A percentile compares a stretch with the other conserved stretches of the same genome.
These are phyloP conservation scores for Neurospora tetrasperma DNA, from an alignment of 495 filamentous ascomycete species.

Conservation along the genomic window DNA sequence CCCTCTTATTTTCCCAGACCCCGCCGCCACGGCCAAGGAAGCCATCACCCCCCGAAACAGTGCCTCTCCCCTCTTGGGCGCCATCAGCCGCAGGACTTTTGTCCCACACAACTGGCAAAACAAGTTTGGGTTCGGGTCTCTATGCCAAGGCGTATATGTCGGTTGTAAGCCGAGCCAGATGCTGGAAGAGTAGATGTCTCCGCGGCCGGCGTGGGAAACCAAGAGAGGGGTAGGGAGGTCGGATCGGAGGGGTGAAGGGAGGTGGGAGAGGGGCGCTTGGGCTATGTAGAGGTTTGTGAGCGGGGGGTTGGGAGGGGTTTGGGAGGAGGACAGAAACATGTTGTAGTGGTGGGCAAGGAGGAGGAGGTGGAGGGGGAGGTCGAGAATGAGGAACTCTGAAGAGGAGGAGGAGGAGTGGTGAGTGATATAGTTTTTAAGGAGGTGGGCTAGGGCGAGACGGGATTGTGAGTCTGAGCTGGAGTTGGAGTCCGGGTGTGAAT, in stretches of 20 bases:
- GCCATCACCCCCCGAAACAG: constrained; percentile 51
- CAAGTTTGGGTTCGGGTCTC: constrained; percentile 88
- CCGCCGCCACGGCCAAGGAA: constrained; percentile 28
- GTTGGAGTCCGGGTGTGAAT: background rate
- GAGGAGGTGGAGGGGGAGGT: constrained; percentile 29
- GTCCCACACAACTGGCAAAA: constrained; percentile 72
- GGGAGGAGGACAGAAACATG: constrained; percentile 42
- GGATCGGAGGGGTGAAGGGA: constrained; percentile 48
- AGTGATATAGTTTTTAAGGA: background rate
- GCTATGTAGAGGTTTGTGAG: constrained; percentile 60
- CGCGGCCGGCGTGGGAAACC: constrained; percentile 49
- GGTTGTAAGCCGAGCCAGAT: constrained; percentile 82
- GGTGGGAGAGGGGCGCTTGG: constrained; percentile 57
- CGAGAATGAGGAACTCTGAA: constrained; percentile 23
- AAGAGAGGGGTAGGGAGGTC: constrained; percentile 62
- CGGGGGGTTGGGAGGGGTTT: constrained; percentile 27
- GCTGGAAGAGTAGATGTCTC: constrained; percentile 73
- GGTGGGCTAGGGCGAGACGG: background rate
- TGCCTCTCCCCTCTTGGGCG: constrained; percentile 46
- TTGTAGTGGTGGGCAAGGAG: background rate
- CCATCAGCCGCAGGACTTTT: constrained; percentile 64
- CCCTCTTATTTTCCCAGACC: constrained; percentile 45
- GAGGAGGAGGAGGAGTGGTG: background rate
- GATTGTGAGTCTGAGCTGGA: background rate
- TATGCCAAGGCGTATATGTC: constrained; percentile 81